Conservation (phyloP, 73 alveolate species). For the Tetrahymena malaccensis region DNA sequence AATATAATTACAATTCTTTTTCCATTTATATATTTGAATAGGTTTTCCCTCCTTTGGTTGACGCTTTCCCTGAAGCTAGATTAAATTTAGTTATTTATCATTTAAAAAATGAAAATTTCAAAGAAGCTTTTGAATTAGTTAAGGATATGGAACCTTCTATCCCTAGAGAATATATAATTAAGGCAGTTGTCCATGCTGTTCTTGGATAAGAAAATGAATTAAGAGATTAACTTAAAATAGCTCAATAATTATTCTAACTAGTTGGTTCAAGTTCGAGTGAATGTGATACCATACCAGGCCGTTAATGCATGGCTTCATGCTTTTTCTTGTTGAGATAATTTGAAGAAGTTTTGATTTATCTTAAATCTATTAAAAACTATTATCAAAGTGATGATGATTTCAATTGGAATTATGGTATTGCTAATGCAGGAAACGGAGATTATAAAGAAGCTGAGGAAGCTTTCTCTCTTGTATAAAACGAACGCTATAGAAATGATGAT, state of each 20-base stretch:
- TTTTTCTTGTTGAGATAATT: conserved; percentile 78
- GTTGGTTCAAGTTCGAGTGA: conserved; percentile 97
- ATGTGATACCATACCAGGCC: conserved; percentile 99
- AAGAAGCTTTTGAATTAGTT: conserved; percentile 90
- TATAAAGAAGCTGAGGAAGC: conserved; percentile 88
- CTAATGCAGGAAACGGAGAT: conserved; percentile 87
- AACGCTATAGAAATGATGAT: conserved; percentile 52
- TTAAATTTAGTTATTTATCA: conserved; percentile 91
- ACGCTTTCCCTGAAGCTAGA: conserved; percentile 95
- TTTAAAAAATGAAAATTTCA: conserved; percentile 80
- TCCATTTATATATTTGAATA: no score
- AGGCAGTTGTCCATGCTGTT: conserved; percentile 96
- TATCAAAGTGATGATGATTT: conserved; percentile 95
- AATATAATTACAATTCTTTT: neutral
- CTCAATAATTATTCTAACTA: conserved; percentile 86
- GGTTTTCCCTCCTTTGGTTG: conserved; percentile 92
- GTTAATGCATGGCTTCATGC: conserved; percentile 98
- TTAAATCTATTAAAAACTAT: conserved; percentile 78
- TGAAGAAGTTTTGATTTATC: conserved; percentile 81
- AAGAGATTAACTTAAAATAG: conserved; percentile 85
- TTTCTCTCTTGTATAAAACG: conserved; percentile 64
- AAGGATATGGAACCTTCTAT: conserved; percentile 95
- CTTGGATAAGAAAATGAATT: conserved; percentile 88
- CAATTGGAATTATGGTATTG: conserved; percentile 96
- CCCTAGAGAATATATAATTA: conserved; percentile 91